Percentiles rank a stretch among this genome's conserved stretches.
These are phyloP conservation scores for Artomyces pyxidatus DNA, from an alignment of 768 basidiomycete species.

Conservation along the genomic window DNA sequence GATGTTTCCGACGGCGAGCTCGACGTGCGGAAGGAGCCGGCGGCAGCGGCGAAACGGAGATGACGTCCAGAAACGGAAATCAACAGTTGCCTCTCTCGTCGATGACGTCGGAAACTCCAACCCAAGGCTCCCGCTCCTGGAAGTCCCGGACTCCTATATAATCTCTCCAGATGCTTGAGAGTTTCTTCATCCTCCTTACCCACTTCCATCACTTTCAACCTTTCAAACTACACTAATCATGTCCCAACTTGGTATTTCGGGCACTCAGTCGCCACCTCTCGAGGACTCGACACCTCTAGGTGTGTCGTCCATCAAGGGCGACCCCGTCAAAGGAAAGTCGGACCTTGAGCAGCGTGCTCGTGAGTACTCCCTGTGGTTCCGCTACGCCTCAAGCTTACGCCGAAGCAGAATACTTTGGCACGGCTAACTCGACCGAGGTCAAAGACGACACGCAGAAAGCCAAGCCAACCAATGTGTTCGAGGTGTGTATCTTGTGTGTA, in stretches of 20 bases:
- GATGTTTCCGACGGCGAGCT: too few relatives aligned
- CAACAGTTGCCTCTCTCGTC: too few relatives aligned
- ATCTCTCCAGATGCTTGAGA: too few relatives aligned
- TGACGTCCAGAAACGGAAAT: too few relatives aligned
- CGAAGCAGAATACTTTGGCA: background rate
- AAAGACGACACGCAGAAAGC: background rate
- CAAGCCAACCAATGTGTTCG: constrained; percentile 2
- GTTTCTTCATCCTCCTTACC: too few relatives aligned
- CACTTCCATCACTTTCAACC: too few relatives aligned
- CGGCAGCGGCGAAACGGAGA: too few relatives aligned
- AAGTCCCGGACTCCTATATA: too few relatives aligned
- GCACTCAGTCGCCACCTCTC: constrained; percentile 14
- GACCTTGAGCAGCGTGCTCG: constrained; percentile 14
- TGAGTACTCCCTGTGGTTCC: background rate
- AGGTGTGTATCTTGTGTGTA: background rate
- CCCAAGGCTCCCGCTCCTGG: too few relatives aligned
- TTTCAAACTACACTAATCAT: background rate
- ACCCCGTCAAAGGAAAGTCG: constrained; percentile 10
- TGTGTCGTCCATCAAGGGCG: constrained; percentile 11
- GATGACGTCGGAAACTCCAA: too few relatives aligned
- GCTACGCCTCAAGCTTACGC: background rate
- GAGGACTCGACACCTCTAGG: constrained; percentile 14
- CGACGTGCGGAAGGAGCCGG: too few relatives aligned
- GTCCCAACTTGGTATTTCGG: constrained; percentile 1
- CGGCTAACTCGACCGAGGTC: too few relatives aligned